Evolutionary conservation across 352 stramenopile species (phyloP).

Genomic region (Bremia lactucae): DNA sequence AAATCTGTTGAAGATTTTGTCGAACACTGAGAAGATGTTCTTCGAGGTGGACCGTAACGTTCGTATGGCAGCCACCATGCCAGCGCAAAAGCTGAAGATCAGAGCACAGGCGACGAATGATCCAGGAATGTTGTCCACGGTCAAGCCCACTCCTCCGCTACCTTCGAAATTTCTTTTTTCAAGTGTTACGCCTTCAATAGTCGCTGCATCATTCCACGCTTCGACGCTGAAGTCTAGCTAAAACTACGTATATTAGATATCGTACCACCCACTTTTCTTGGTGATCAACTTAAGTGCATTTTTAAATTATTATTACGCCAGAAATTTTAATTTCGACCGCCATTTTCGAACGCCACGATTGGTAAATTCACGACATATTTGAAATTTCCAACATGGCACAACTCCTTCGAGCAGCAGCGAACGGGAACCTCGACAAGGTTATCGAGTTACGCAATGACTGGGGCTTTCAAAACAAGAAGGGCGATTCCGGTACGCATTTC

Average conservation of each 20-base stretch:
- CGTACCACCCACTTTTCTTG: too few relatives aligned
- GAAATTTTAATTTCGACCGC: too few relatives aligned
- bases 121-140: conserved; percentile 19
- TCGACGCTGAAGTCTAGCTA: too few relatives aligned
- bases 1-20: conserved; percentile 55
- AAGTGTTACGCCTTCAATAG: conserved; percentile 27
- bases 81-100: conserved; percentile 48
- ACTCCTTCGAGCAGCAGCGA: conserved; percentile 38
- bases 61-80: conserved; percentile 36
- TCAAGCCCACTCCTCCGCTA: conserved; percentile 4
- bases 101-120: conserved; percentile 8
- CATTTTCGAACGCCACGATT: conserved; percentile 34
- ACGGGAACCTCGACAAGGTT: conserved; percentile 64
- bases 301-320: too few relatives aligned
- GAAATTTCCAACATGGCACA: conserved; percentile 38
- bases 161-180: conserved; percentile 30
- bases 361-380: conserved; percentile 15
- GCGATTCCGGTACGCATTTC: conserved; percentile 42
- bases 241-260: too few relatives aligned
- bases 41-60: conserved; percentile 54
- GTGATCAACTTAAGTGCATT: too few relatives aligned
- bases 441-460: conserved; percentile 54
- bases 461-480: conserved; percentile 77
- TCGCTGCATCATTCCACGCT: conserved; percentile 31
- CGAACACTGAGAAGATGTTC: conserved; percentile 76